Evolutionary conservation across 805 yeast species (phyloP), one percentile per base, ranked within the genome.

Genomic region (Isabelozyma pseudorhagii): DNA sequence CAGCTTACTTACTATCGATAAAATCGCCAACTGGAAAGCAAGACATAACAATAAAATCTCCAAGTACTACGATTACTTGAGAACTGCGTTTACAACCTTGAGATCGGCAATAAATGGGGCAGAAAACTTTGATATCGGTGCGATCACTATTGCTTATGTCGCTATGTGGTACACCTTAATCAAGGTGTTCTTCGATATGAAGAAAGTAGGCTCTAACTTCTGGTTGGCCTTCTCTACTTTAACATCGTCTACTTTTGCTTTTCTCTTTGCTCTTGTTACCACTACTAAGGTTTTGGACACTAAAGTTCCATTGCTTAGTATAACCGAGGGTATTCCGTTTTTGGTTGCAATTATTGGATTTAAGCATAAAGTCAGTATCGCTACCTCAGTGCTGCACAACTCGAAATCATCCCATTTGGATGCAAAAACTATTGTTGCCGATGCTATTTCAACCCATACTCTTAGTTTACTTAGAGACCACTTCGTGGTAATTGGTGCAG

Each of bases 271-370:
- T 2, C 64, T 74, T 51, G 75, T 87, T 52, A 71, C 85, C 45
- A 77, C 88, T 8, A 79, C 82, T 34, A 76, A 78, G 49, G 60
- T 81, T 29, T 69, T 87, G 44, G 79, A 81, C 36, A 71, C 81
- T 43, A 79, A 79, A 46, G 84, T 93, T 31, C 83, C 96, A 8
- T 74, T 89, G 48, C 72, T 88, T 48, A 82, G 89, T 48, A 75
- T 93, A 55, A 81, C 91, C 50, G 97, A 93, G 71, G 97, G 97
- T 34, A 71, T 93, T 43, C 99, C 99, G 18, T 93, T 93, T 68
- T 79, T 93, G 61, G 96, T 93, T 18, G 90, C 96, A 17, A 85
- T 90, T 4, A 82, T 93, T 62, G 99, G 98, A 1, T 93, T 93
- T 69, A 91, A 89, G 64, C 87, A 89, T 65, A 90, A 92, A 61